Evolutionary conservation across 257 asterid genomes (phyloP), one percentile per base, ranked within the genome.

Genomic region (Leonotis leonurus): DNA sequence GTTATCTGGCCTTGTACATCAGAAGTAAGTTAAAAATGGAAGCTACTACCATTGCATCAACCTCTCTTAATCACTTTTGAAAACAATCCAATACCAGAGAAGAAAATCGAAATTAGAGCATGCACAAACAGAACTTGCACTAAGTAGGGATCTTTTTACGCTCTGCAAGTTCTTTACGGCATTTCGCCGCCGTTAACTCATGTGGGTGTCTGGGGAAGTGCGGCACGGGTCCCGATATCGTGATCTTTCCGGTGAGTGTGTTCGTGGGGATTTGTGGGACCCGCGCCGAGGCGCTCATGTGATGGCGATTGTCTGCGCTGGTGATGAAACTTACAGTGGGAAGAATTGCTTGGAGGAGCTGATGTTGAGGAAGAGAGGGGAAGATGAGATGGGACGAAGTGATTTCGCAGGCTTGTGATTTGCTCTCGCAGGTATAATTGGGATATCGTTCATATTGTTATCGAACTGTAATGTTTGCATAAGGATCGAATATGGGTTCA

Each of bases 131-230:
- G 73, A 75, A 70, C 86, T 21, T 92, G 98, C 72, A 73, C 93
- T 56, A 92, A 73, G 77, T 96, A 89, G 58, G 98, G 98, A 0
- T 89, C 95, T 3, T 35, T 84, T n/a, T 87, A 92, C 2, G 62
- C 71, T 41, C 76, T 86, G 74, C 90, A 72, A 40, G 78, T 86
- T 20, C 86, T 92, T 25, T 73, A 95, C 29, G 97, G 90, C 43
- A 84, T 89, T 56, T 77, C 94, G 11, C 95, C 98, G 44, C 86
- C 93, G 5, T 49, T 43, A 83, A 75, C 51, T 75, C 97, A 37
- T 84, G 95, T 69, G 98, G 97, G 4, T 92, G 97, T 70, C 88
- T 92, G 6, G 95, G 95, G 20, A 77, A 64, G 39, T 92, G 98
- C 53, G 97, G 96, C 29, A 56, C 93, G 11, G 97, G 96, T 3